A percentile compares a stretch with the other conserved stretches of the same genome.
Conservation (phyloP, 1,284 basidiomycete genomes). For the Rhodotorula glutinis region DNA sequence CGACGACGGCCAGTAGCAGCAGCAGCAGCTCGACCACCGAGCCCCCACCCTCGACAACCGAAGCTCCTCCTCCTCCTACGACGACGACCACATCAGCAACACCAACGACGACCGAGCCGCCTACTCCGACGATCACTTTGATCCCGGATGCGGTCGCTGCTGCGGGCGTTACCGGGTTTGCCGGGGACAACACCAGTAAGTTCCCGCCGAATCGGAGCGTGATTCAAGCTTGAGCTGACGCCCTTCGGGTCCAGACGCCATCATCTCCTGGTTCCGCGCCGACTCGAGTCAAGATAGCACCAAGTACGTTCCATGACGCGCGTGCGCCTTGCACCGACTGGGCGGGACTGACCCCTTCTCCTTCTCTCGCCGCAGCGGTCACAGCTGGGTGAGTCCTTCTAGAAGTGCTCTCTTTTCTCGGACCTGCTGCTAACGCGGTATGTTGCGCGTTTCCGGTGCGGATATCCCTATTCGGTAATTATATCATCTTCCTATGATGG, state of each 20-base stretch:
- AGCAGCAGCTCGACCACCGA: neutral
- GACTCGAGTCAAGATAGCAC: constrained; percentile 24
- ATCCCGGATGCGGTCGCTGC: neutral
- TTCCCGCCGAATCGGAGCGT: neutral
- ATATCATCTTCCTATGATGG: too few species aligned
- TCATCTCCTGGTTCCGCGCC: constrained; percentile 31
- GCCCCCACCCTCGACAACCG: neutral
- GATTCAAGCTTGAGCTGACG: neutral
- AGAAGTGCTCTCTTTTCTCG: neutral
- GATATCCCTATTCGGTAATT: too few species aligned
- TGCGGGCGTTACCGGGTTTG: constrained; percentile 10
- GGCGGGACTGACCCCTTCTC: too few species aligned
- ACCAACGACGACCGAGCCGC: neutral
- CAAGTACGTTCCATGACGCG: constrained; percentile 29
- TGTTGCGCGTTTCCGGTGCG: neutral
- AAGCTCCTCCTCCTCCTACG: neutral
- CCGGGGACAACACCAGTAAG: constrained; percentile 13
- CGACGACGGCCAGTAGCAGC: neutral
- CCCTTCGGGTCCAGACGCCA: neutral
- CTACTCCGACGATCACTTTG: neutral
- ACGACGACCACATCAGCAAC: neutral
- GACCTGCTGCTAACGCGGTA: neutral
- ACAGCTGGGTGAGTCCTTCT: neutral
- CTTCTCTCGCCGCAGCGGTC: neutral
- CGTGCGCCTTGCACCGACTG: constrained; percentile 4